A percentile compares a stretch with the other conserved stretches of the same genome.
Conservation (phyloP, 352 stramenopile species). For the Phytophthora fragariae region DNA sequence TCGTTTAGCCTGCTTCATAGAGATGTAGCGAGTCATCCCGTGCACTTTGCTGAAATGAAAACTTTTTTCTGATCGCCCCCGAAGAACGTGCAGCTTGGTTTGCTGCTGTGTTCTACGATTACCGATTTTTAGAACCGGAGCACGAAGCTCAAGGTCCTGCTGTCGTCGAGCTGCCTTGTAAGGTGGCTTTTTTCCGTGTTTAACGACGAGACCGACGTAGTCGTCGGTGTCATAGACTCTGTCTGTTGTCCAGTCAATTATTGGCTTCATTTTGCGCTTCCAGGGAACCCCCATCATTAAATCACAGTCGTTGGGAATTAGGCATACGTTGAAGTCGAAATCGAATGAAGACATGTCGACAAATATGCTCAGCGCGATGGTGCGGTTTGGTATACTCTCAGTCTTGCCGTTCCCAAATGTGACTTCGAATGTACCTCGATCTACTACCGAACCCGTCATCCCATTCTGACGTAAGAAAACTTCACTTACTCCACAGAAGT, state of each 20-base stretch:
- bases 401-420: no score
- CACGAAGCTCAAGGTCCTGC: not conserved
- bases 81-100: conserved; percentile 3
- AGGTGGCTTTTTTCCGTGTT: not conserved
- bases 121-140: not conserved
- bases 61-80: not conserved
- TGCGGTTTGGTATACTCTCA: no score
- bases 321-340: no score
- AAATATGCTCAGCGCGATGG: no score
- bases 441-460: no score
- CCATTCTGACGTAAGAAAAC: no score
- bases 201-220: not conserved
- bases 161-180: not conserved
- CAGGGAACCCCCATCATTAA: conserved; percentile 13
- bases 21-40: conserved; percentile 1
- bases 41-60: conserved; percentile 6
- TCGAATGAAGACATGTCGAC: no score
- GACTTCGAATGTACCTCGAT: no score
- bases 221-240: conserved; percentile 8
- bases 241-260: conserved; percentile 5
- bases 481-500: conserved; percentile 3
- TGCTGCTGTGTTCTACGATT: conserved; percentile 4
- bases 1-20: conserved; percentile 2
- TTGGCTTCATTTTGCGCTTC: conserved; percentile 13
- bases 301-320: conserved; percentile 4